A percentile compares a stretch with the other conserved stretches of the same genome.
Evolutionary conservation across 1,284 basidiomycete genomes (phyloP).

Genomic region (Tilletia setariae): DNA sequence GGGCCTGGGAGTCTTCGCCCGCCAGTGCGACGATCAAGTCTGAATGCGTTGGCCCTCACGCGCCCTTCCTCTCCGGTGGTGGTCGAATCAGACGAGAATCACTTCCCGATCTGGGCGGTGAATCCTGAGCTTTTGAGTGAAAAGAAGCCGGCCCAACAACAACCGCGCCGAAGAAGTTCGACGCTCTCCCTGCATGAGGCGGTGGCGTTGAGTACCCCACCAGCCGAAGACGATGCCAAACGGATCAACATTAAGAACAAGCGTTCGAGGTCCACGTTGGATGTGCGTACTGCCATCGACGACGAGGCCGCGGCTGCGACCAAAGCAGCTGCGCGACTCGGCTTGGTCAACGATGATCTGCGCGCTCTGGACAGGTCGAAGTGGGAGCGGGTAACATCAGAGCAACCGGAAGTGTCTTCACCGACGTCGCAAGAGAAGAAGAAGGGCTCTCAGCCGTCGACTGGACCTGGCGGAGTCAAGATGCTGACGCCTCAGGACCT

Average conservation of each 20-base stretch:
- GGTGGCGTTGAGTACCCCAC: neutral
- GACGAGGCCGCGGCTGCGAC: neutral
- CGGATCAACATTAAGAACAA: neutral
- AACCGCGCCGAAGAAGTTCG: neutral
- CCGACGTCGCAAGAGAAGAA: neutral
- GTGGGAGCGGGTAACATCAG: neutral
- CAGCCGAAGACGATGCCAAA: neutral
- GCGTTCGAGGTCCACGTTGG: neutral
- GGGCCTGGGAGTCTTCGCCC: neutral
- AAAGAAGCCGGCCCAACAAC: neutral
- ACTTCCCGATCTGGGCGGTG: neutral
- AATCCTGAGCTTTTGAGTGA: neutral
- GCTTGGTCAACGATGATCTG: neutral
- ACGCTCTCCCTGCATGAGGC: neutral
- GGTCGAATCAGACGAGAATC: neutral
- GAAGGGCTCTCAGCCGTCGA: neutral
- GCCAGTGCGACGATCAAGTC: neutral
- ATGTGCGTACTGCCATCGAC: neutral
- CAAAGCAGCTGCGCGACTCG: neutral
- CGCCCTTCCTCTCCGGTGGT: neutral
- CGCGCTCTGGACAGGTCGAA: neutral
- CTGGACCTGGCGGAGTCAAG: constrained; percentile 21
- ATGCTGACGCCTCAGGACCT: constrained; percentile 45
- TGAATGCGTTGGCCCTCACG: constrained; percentile 2
- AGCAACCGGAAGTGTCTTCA: neutral